phyloP scores from a whole-genome alignment of 495 filamentous ascomycete species.

The Podospora sp. region DNA sequence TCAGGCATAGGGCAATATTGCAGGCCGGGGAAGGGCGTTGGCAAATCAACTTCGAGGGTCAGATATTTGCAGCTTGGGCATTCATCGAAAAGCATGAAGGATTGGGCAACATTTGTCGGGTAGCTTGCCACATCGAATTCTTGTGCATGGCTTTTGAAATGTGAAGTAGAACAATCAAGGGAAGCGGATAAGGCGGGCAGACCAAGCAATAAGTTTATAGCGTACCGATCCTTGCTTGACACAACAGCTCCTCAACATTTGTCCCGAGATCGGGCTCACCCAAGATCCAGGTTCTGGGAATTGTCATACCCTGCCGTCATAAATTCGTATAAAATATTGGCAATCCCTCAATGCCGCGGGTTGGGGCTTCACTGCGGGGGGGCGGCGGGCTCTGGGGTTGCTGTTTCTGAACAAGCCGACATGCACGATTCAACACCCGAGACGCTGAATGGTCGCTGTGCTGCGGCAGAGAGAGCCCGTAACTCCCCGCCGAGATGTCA shows the following conservation, averaged over 20 bases:
- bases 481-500: constrained; percentile 13
- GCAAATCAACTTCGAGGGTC: too few species aligned
- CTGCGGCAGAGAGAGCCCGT: background rate
- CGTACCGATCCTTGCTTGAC: background rate
- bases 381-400: background rate
- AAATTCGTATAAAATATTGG: background rate
- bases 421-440: constrained; percentile 3
- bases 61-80: too few species aligned
- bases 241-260: background rate
- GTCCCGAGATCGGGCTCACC: background rate
- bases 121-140: too few species aligned
- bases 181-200: too few species aligned
- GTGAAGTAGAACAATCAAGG: too few species aligned
- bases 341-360: background rate
- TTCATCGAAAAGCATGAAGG: too few species aligned
- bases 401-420: constrained; percentile 11
- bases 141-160: too few species aligned
- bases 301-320: background rate
- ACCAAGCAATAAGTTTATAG: too few species aligned
- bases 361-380: background rate
- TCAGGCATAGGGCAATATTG: too few species aligned
- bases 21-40: too few species aligned
- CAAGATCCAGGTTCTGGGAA: background rate
- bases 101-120: too few species aligned
- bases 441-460: constrained; percentile 10